These are phyloP conservation scores for Mycena filopes DNA, from an alignment of 768 basidiomycete genomes.

Conservation along the genomic window DNA sequence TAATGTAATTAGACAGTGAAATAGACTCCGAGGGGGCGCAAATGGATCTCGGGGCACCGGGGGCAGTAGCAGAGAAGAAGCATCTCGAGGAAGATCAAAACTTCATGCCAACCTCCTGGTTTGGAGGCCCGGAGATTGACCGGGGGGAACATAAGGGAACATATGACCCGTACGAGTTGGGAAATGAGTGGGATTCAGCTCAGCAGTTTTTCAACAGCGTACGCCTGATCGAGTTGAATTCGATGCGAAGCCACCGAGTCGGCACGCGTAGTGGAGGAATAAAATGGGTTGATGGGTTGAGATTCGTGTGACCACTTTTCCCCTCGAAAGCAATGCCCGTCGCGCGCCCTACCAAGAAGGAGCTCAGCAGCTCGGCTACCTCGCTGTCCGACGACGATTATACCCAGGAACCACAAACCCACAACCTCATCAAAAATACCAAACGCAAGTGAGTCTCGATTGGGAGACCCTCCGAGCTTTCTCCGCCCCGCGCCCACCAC, in stretches of 20 bases:
- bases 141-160: constrained; percentile 52
- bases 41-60: constrained; percentile 11
- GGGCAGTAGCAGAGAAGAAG: constrained; percentile 12
- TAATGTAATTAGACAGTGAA: neutral
- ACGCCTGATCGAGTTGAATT: constrained; percentile 36
- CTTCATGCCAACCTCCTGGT: constrained; percentile 47
- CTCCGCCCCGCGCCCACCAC: constrained; percentile 55
- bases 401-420: constrained; percentile 65
- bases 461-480: constrained; percentile 61
- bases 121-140: constrained; percentile 52
- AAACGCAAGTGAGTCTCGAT: constrained; percentile 78
- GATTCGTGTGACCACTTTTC: constrained; percentile 42
- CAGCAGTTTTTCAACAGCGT: constrained; percentile 43
- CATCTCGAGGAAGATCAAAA: constrained; percentile 9
- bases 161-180: constrained; percentile 53
- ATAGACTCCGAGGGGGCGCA: neutral
- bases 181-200: constrained; percentile 10
- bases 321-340: constrained; percentile 66
- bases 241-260: constrained; percentile 18
- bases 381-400: constrained; percentile 73
- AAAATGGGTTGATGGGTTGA: constrained; percentile 4
- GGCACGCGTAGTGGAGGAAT: constrained; percentile 33
- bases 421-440: constrained; percentile 71
- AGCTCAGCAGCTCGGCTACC: constrained; percentile 65
- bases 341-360: constrained; percentile 66